phyloP scores from a whole-genome alignment of 148 eudicot species.

The Nepenthes gracilis region DNA sequence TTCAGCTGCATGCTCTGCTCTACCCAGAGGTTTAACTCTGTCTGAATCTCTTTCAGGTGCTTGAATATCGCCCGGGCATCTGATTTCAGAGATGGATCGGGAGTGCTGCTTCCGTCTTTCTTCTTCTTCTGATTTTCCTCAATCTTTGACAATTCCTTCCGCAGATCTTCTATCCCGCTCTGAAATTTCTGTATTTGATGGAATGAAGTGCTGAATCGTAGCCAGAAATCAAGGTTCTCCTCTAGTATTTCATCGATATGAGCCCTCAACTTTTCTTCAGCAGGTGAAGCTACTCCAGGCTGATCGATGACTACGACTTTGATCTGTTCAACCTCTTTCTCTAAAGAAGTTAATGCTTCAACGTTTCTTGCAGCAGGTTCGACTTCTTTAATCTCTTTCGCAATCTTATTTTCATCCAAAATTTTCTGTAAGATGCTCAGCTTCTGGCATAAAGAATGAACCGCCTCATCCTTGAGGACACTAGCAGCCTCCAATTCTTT shows the following conservation, averaged over 20 bases:
- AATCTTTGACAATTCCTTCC: constrained; percentile 34
- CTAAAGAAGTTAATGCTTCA: constrained; percentile 7
- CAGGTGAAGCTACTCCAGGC: constrained; percentile 26
- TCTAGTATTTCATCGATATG: constrained; percentile 68
- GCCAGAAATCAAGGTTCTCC: constrained; percentile 80
- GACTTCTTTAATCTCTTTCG: constrained; percentile 14
- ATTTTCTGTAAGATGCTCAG: constrained; percentile 23
- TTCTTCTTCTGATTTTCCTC: constrained; percentile 32
- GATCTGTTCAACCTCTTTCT: constrained; percentile 29
- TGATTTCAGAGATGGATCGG: constrained; percentile 27
- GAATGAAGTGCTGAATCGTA: constrained; percentile 68
- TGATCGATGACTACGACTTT: constrained; percentile 17
- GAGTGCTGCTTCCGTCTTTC: constrained; percentile 23
- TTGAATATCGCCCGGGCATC: constrained; percentile 58
- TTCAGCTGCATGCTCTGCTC: constrained; percentile 51
- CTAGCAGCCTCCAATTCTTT: constrained; percentile 34
- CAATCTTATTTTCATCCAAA: constrained; percentile 18
- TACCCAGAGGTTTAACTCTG: constrained; percentile 60
- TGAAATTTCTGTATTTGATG: constrained; percentile 72
- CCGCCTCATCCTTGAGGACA: constrained; percentile 50
- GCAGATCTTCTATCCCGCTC: constrained; percentile 46
- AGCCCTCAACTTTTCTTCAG: constrained; percentile 61
- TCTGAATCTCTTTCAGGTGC: constrained; percentile 66
- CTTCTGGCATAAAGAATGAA: constrained; percentile 36
- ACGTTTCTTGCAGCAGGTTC: constrained; percentile 2